These are phyloP conservation scores for Xerophyta viscosa DNA, from an alignment of 106 monocot species.

Conservation along the genomic window DNA sequence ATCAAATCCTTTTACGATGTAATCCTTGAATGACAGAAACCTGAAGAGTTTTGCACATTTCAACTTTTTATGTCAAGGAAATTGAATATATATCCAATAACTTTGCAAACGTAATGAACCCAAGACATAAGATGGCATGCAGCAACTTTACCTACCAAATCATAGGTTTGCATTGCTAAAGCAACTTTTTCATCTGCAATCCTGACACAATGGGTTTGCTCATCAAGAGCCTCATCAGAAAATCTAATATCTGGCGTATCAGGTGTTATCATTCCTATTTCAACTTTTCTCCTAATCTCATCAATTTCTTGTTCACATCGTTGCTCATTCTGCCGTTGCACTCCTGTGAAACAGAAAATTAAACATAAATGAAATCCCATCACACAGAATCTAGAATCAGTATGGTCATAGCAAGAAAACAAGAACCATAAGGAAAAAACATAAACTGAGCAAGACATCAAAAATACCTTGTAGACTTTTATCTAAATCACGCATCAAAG, in stretches of 20 bases:
- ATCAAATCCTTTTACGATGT: too few species aligned
- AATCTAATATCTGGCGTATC: conserved; percentile 63
- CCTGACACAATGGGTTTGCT: conserved; percentile 78
- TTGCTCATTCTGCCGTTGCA: conserved; percentile 74
- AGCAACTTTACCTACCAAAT: conserved; percentile 50
- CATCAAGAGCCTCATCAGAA: conserved; percentile 89
- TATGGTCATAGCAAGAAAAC: background rate
- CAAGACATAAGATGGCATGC: background rate
- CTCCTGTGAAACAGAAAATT: conserved; percentile 26
- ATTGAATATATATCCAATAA: too few species aligned
- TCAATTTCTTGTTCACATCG: conserved; percentile 86
- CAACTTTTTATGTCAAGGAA: too few species aligned
- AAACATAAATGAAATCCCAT: background rate
- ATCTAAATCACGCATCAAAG: conserved; percentile 59
- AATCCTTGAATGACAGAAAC: too few species aligned
- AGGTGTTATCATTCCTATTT: conserved; percentile 45
- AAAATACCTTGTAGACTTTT: conserved; percentile 58
- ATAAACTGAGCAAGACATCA: background rate
- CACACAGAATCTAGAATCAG: background rate
- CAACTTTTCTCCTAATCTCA: conserved; percentile 55
- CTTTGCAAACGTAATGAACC: too few species aligned
- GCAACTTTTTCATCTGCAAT: conserved; percentile 94
- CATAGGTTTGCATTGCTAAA: conserved; percentile 79
- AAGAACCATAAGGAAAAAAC: too few species aligned
- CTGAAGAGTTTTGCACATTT: too few species aligned